phyloP scores from a whole-genome alignment of 2,329 filamentous ascomycete species.

The Xylariaceae sp. region DNA sequence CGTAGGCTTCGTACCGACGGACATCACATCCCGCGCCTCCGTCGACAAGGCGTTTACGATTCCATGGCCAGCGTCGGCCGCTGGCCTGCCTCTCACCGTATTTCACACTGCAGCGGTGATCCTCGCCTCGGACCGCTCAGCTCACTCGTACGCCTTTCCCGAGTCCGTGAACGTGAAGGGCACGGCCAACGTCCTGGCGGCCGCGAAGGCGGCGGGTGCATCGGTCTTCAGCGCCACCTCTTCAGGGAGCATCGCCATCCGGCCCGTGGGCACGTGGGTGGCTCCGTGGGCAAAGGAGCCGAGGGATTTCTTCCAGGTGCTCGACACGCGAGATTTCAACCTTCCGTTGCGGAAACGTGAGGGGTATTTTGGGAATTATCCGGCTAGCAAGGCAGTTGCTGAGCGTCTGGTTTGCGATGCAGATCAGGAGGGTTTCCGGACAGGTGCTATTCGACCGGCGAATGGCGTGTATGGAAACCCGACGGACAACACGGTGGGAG shows the following conservation, averaged over 20 bases:
- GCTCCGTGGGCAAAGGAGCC: constrained; percentile 37
- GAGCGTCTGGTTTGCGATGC: constrained; percentile 44
- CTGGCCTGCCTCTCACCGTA: constrained; percentile 46
- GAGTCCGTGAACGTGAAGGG: constrained; percentile 47
- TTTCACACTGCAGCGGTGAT: constrained; percentile 54
- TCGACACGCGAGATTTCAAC: constrained; percentile 41
- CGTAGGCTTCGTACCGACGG: constrained; percentile 42
- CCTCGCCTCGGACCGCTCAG: constrained; percentile 43
- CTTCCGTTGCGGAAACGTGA: constrained; percentile 35
- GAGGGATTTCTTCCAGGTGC: constrained; percentile 38
- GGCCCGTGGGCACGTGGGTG: constrained; percentile 30
- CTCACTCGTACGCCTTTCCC: constrained; percentile 40
- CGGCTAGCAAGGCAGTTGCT: constrained; percentile 45
- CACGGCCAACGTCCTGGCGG: constrained; percentile 43
- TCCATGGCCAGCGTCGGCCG: constrained; percentile 39
- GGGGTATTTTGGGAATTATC: constrained; percentile 47
- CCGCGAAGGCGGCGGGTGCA: constrained; percentile 41
- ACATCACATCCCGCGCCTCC: constrained; percentile 43
- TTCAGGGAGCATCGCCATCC: constrained; percentile 42
- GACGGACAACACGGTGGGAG: constrained; percentile 41
- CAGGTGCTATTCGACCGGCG: constrained; percentile 46
- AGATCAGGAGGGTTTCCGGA: constrained; percentile 38
- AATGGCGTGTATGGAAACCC: constrained; percentile 50
- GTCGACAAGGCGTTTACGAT: constrained; percentile 42
- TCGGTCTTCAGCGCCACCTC: constrained; percentile 49